Conservation (phyloP, 106 monocot species). For the Acorus gramineus region DNA sequence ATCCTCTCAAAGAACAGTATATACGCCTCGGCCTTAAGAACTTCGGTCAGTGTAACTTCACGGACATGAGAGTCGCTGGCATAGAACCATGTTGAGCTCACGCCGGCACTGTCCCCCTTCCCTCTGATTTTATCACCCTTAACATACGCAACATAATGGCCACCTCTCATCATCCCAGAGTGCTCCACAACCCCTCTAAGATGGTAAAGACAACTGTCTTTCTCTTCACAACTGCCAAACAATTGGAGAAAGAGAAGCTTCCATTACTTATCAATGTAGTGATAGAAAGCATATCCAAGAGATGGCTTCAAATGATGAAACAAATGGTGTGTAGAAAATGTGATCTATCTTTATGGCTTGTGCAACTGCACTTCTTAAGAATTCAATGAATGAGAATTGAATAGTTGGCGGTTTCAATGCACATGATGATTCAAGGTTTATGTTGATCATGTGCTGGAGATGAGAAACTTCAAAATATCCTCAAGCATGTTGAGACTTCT, state of each 20-base stretch:
- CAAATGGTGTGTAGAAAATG: no score
- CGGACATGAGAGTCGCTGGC: constrained; percentile 48
- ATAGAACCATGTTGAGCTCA: constrained; percentile 46
- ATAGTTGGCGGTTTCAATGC: no score
- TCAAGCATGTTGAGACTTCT: no score
- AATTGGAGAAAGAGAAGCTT: not conserved
- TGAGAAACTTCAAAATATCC: no score
- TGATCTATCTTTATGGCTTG: no score
- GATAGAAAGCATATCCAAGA: no score
- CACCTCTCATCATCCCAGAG: constrained; percentile 50
- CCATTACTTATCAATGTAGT: not conserved
- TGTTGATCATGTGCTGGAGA: no score
- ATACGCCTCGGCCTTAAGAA: constrained; percentile 69
- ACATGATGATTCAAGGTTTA: no score
- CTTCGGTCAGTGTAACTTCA: constrained; percentile 49
- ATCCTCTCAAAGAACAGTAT: constrained; percentile 70
- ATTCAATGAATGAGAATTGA: no score
- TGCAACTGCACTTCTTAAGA: no score
- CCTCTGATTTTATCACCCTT: constrained; percentile 26
- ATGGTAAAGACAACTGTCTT: constrained; percentile 23
- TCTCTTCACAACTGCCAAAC: constrained; percentile 32
- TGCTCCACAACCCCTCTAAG: constrained; percentile 75
- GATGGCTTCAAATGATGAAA: no score
- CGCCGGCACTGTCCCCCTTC: constrained; percentile 1
- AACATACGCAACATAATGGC: constrained; percentile 71